Base-by-base conservation (phyloP, 73 alveolate species). In the Paramecium tetraurelia region DNA sequence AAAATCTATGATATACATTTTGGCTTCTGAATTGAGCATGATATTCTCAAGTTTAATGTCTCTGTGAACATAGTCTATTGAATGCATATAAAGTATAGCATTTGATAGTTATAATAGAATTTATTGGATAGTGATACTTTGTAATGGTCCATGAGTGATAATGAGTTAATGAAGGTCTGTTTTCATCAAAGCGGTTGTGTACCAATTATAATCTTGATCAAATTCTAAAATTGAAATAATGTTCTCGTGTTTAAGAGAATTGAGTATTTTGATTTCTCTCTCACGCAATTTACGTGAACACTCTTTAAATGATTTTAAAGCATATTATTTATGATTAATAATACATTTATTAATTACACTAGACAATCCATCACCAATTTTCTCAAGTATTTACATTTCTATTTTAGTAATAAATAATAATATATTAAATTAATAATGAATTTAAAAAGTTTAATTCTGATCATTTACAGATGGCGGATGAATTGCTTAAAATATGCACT, bases 31-130 rank as follows among this genome's bases (percentile, higher is more conserved):
- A n/a, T 88, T 68, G 14, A 95, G 72, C 58, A 95, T 43, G 44
- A 95, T 80, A 85, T 97, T 97, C 93, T 97, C 99, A 1, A 97
- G 97, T 85, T 97, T 97, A 33, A 97, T 68, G 75, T 97, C 99
- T 84, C 99, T 40, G 87, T 97, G 98, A 35, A 93, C 95, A 80
- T 44, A 80, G 48, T 46, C 75, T 41, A 31, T 20, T 5, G 70
- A 22, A 80, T 80, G 90, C 33, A 80, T 22, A 35, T 44, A 41
- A 3, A 20, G 31, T 80, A 80, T 9, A 46, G 76, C 90, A 22
- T 80, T 24, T 11, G 90, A 22, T 46, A 80, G 14, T 48, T 80
- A 14, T 63, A 63, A 63, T 63, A 63, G 84, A 63, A 63, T 63
- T 63, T 22, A 22, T 18, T 72, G 40, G 11, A 72, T 38, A 4